A percentile compares a stretch with the other conserved stretches of the same genome.
These are phyloP conservation scores for Neopestalotiopsis sp. DNA, from an alignment of 2,329 filamentous ascomycete genomes.

Conservation along the genomic window DNA sequence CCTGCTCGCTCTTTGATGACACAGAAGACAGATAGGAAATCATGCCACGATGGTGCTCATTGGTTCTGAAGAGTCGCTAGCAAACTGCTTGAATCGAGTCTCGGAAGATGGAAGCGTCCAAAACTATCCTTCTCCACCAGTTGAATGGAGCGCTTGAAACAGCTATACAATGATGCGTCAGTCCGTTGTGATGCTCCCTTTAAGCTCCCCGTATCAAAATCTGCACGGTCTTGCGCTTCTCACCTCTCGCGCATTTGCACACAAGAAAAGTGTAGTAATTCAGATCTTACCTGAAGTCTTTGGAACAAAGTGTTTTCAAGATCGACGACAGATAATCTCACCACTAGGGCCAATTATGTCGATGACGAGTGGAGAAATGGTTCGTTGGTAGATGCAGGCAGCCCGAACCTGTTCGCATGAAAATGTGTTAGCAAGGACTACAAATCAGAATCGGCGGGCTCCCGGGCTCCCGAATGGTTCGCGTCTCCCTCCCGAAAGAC, in stretches of 20 bases:
- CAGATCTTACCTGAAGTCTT: slow-evolving; percentile 26
- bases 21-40: slow-evolving; percentile 32
- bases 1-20: slow-evolving; percentile 36
- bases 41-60: slow-evolving; percentile 31
- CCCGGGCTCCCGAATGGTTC: slow-evolving; percentile 43
- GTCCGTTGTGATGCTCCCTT: slow-evolving; percentile 13
- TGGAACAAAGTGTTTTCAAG: slow-evolving; percentile 21
- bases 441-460: slow-evolving; percentile 44
- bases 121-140: slow-evolving; percentile 32
- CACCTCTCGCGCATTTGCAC: background rate
- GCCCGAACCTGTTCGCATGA: slow-evolving; percentile 54
- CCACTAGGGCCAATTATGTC: slow-evolving; percentile 23
- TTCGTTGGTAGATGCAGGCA: slow-evolving; percentile 47
- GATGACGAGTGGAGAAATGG: slow-evolving; percentile 38
- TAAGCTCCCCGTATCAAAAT: slow-evolving; percentile 11
- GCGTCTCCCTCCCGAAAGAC: slow-evolving; percentile 31
- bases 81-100: slow-evolving; percentile 43
- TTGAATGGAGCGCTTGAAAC: slow-evolving; percentile 24
- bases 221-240: background rate
- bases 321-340: slow-evolving; percentile 27
- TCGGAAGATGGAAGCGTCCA: slow-evolving; percentile 38
- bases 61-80: slow-evolving; percentile 32
- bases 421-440: slow-evolving; percentile 39
- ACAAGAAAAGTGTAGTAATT: slow-evolving; percentile 14
- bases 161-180: slow-evolving; percentile 24